These are phyloP conservation scores for Lasiosphaeria miniovina DNA, from an alignment of 495 filamentous ascomycete genomes.

Conservation along the genomic window DNA sequence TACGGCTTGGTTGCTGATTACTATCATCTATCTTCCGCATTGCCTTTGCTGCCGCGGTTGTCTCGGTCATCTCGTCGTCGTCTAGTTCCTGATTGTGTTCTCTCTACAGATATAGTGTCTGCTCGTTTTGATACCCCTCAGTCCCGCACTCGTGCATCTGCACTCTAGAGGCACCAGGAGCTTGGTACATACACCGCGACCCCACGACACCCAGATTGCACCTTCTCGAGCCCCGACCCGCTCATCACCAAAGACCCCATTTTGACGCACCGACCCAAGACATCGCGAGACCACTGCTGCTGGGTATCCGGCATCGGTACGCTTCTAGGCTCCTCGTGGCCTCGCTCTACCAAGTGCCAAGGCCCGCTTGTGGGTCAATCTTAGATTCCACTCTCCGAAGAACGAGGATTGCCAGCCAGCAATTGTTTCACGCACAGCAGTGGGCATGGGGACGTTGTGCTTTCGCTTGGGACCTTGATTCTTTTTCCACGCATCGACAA, in stretches of 20 bases:
- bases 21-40: not conserved
- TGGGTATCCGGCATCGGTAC: too few relatives aligned
- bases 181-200: too few relatives aligned
- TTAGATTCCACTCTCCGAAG: conserved; percentile 7
- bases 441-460: conserved; percentile 13
- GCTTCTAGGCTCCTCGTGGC: not conserved
- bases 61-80: not conserved
- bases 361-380: conserved; percentile 10
- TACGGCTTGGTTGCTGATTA: not conserved
- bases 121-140: conserved; percentile 13
- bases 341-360: conserved; percentile 2
- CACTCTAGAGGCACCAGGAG: too few relatives aligned
- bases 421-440: conserved; percentile 7
- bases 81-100: not conserved
- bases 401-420: conserved; percentile 2
- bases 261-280: too few relatives aligned
- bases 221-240: too few relatives aligned
- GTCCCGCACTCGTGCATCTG: not conserved
- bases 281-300: too few relatives aligned
- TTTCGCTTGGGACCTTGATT: conserved; percentile 12
- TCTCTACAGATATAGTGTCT: not conserved
- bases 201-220: too few relatives aligned
- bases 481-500: not conserved
- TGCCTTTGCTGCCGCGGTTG: not conserved
- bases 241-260: too few relatives aligned